Evolutionary conservation across 306 rosid genomes (phyloP).

Genomic region (Cicer chorassanicum): DNA sequence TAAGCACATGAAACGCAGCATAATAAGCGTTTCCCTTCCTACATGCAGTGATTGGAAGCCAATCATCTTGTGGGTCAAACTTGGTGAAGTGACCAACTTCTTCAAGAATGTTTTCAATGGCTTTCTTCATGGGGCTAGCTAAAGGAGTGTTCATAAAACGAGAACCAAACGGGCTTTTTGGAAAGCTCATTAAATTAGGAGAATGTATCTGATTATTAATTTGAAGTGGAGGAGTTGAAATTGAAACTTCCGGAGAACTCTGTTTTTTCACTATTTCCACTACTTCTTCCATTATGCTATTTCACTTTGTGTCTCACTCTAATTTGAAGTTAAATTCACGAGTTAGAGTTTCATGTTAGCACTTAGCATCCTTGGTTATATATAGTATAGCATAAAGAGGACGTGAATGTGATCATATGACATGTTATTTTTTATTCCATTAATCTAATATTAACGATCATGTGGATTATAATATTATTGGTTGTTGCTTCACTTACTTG

Average conservation of each 20-base stretch:
- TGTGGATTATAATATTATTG: background rate
- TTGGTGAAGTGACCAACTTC: conserved; percentile 71
- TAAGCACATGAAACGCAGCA: conserved; percentile 71
- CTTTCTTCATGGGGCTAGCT: conserved; percentile 67
- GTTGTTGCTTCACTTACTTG: background rate
- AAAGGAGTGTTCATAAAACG: conserved; percentile 57
- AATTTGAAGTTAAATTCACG: background rate
- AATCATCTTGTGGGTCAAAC: conserved; percentile 71
- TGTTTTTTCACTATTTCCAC: conserved; percentile 42
- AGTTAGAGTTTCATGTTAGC: background rate
- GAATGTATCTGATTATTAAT: conserved; percentile 13
- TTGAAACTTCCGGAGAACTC: background rate
- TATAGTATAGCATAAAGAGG: background rate
- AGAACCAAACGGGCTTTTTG: conserved; percentile 50
- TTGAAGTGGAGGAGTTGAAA: conserved; percentile 37
- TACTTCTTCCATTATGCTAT: conserved; percentile 43
- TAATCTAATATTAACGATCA: background rate
- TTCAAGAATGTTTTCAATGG: conserved; percentile 60
- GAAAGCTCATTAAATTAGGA: conserved; percentile 40
- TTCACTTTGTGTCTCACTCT: background rate
- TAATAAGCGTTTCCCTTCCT: conserved; percentile 68
- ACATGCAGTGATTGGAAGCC: conserved; percentile 85
- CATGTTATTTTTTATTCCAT: conserved; percentile 6
- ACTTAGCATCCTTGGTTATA: background rate
- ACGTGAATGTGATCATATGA: background rate